Conservation (phyloP, 176 grass and related monocot genomes). For the Oryza glumipatula region DNA sequence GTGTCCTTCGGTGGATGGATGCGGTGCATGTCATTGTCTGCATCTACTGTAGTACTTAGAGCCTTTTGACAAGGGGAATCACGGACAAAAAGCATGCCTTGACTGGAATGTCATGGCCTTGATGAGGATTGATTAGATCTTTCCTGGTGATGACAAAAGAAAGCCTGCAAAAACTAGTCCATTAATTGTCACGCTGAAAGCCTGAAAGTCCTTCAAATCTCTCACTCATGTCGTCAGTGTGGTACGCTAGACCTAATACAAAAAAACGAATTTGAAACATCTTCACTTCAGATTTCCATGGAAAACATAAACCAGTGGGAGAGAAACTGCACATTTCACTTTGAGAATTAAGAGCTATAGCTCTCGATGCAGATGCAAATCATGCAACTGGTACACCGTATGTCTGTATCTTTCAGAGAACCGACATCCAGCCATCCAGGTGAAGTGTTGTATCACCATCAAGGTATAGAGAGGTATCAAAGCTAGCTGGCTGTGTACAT, state of each 20-base stretch:
- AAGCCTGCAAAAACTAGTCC: not conserved
- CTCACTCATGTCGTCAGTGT: not conserved
- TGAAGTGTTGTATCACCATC: not conserved
- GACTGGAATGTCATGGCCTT: slow-evolving; percentile 33
- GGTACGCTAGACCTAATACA: not conserved
- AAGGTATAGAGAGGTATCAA: not conserved
- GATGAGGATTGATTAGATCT: not conserved
- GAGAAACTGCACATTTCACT: not conserved
- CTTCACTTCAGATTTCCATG: not conserved
- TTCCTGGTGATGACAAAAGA: not conserved
- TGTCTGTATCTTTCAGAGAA: not conserved
- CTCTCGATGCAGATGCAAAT: not conserved
- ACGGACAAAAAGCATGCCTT: not conserved
- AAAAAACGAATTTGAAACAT: not conserved
- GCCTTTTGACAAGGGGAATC: slow-evolving; percentile 8
- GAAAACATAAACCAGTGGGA: not conserved
- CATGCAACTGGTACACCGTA: not conserved
- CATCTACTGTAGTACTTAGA: not conserved
- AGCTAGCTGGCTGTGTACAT: not conserved
- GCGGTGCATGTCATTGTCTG: not conserved
- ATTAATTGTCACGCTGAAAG: not conserved
- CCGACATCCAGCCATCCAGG: not conserved
- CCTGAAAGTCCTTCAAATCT: too few species aligned
- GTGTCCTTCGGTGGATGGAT: not conserved
- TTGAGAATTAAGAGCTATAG: not conserved